Evolutionary conservation across 305 asterid genomes (phyloP), one percentile per base, ranked within the genome.

Genomic region (Rubia peregrina): DNA sequence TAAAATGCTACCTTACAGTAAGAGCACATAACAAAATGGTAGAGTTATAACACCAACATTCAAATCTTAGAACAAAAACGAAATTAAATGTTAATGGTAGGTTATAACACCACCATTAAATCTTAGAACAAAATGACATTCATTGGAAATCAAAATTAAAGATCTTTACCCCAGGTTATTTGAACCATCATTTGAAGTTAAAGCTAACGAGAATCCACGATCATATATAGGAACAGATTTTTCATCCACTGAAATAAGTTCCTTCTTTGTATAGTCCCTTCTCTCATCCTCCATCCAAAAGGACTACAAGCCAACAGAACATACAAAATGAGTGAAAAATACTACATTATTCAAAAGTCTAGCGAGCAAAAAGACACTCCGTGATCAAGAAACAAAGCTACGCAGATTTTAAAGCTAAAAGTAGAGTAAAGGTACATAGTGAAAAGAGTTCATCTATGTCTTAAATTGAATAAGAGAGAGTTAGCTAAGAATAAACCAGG

Each of bases 151-250:
- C 0, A 7, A 67, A 44, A 48, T 11, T 55, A 21, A 56, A 56
- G 19, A 38, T 22, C 64, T 38, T 69, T 69, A 69, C 73, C 73
- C 90, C 83, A 75, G 73, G 70, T 83, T 82, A 82, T 78, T 80
- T 74, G 95, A 78, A 77, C 83, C 92, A 71, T 86, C 94, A 19
- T 74, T 68, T 16, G 90, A 87, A 67, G 91, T 78, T 90, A 89
- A 83, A 76, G 93, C 99, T 79, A 83, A 85, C 68, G 97, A 86
- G 82, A 73, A 94, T 71, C 89, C 92, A 76, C 99, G 97, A 77
- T 94, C 96, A 80, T 94, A 94, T 57, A 87, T 85, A 76, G 99
- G 99, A 75, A 89, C 86, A 38, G 85, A 83, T 71, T 80, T 80
- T 77, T 81, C 88, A 83, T 93, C 98, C 86, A 88, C 77, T 73